These are phyloP conservation scores for Hymenotorrendiella dingleyae DNA, from an alignment of 2,329 filamentous ascomycete species.

Conservation along the genomic window DNA sequence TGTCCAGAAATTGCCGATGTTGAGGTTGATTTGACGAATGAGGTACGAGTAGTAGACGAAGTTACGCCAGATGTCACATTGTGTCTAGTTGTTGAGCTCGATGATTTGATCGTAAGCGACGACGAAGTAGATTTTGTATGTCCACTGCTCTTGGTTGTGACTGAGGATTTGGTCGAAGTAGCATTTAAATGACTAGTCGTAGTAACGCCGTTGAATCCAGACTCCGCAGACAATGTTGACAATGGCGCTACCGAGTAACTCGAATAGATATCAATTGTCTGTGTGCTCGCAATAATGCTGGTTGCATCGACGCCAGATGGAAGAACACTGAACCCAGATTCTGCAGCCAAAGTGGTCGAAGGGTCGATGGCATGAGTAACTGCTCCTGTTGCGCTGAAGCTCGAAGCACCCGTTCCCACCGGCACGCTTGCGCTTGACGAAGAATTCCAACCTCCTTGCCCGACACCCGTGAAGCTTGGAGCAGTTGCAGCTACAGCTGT, in stretches of 20 bases:
- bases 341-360: not conserved
- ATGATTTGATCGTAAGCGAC: not conserved
- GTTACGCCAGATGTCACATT: no score
- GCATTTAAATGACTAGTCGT: not conserved
- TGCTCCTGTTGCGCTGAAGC: not conserved
- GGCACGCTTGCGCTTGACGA: constrained; percentile 7
- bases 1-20: not conserved
- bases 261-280: constrained; percentile 13
- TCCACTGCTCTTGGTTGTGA: not conserved
- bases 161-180: not conserved
- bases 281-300: constrained; percentile 1
- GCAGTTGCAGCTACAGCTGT: not conserved
- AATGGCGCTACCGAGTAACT: not conserved
- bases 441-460: constrained; percentile 20
- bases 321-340: constrained; percentile 3
- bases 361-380: not conserved
- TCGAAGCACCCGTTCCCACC: not conserved
- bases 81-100: not conserved
- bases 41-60: no score
- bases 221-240: constrained; percentile 11
- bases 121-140: not conserved
- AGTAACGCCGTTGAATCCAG: constrained; percentile 11
- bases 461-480: constrained; percentile 10
- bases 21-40: not conserved
- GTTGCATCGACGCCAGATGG: not conserved